phyloP scores from a whole-genome alignment of 257 asterid species.

The Solanum okadae region DNA sequence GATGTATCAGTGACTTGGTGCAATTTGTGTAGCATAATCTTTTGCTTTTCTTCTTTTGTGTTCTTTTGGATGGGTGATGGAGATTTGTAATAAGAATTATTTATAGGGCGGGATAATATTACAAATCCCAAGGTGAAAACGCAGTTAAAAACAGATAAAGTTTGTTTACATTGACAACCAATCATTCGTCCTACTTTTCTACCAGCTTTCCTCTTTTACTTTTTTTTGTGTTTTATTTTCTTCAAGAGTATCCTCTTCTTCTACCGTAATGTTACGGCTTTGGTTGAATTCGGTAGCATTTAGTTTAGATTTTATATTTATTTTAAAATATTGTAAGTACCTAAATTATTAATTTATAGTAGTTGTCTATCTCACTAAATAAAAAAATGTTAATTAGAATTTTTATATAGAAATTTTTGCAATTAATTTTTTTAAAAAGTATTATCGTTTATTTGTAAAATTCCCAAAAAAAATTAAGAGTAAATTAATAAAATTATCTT shows the following conservation, averaged over 20 bases:
- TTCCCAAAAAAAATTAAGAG: no score
- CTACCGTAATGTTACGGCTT: neutral
- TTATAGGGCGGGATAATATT: neutral
- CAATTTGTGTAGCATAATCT: neutral
- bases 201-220: neutral
- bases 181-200: neutral
- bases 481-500: no score
- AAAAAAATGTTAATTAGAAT: no score
- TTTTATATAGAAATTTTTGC: no score
- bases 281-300: neutral
- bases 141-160: conserved; percentile 9
- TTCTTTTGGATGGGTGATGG: neutral
- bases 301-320: neutral
- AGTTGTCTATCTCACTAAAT: no score
- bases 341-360: no score
- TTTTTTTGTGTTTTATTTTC: neutral
- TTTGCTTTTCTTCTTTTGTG: neutral
- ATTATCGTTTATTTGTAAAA: no score
- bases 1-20: neutral
- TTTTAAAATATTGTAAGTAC: no score
- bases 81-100: neutral
- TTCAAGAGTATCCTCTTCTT: neutral
- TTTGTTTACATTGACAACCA: conserved; percentile 1
- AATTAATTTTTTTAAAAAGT: fast-evolving
- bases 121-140: conserved; percentile 18